Percentiles rank a stretch among this genome's conserved stretches.
These are phyloP conservation scores for Vanilla planifolia DNA, from an alignment of 106 monocot species.

Conservation along the genomic window DNA sequence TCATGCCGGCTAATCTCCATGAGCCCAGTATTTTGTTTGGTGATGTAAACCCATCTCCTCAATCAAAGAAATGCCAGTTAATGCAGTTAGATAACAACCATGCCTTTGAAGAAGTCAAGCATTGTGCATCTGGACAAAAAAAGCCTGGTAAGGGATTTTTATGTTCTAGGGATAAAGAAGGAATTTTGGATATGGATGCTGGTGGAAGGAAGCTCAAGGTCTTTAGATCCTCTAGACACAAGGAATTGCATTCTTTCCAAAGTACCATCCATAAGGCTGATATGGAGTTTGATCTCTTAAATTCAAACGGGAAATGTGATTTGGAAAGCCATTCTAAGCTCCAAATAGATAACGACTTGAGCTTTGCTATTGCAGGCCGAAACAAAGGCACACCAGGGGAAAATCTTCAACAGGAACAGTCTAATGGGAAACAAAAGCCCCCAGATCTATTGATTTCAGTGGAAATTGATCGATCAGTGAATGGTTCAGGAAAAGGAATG, in stretches of 20 bases:
- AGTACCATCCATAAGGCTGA: too few species aligned
- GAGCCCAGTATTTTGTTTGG: constrained; percentile 6
- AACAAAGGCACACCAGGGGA: constrained; percentile 7
- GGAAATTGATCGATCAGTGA: constrained; percentile 20
- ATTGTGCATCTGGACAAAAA: constrained; percentile 11
- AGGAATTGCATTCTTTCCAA: too few species aligned
- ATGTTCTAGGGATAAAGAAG: constrained; percentile 18
- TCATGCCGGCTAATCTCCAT: constrained; percentile 14
- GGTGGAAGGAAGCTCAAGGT: constrained; percentile 20
- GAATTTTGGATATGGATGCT: constrained; percentile 19
- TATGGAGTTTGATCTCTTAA: background rate
- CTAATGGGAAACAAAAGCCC: constrained; percentile 10
- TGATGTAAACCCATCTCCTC: constrained; percentile 6
- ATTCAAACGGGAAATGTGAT: background rate
- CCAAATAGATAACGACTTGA: constrained; percentile 10
- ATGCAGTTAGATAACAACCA: constrained; percentile 5
- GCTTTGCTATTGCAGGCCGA: background rate
- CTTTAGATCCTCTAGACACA: constrained; percentile 17
- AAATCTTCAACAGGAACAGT: constrained; percentile 10
- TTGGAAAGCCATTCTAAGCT: background rate
- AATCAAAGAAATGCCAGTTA: constrained; percentile 3
- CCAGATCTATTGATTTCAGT: constrained; percentile 8
- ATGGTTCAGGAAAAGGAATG: constrained; percentile 21
- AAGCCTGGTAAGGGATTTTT: constrained; percentile 19
- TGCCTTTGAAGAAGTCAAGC: constrained; percentile 8